Evolutionary conservation across 208 protist species (phyloP).

Genomic region (Tritrichomonas musculus): DNA sequence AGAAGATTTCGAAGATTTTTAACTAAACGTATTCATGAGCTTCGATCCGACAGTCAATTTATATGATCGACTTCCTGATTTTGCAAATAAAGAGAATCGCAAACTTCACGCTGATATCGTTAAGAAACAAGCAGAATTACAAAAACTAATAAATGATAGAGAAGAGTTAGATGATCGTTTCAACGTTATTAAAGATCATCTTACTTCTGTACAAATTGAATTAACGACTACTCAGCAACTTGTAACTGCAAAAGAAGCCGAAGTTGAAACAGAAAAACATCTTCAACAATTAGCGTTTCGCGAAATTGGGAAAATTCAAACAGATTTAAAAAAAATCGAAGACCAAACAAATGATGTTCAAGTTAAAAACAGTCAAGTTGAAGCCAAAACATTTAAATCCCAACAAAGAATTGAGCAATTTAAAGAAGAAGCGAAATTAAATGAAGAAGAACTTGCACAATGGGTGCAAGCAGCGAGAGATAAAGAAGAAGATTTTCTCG

Average conservation of each 20-base stretch:
- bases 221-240: slow-evolving; percentile 1
- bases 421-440: background rate
- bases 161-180: slow-evolving; percentile 9
- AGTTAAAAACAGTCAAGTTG: background rate
- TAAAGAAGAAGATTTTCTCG: slow-evolving; percentile 33
- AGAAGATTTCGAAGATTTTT: no score
- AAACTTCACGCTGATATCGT: background rate
- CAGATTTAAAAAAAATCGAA: background rate
- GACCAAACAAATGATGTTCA: background rate
- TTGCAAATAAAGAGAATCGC: slow-evolving; percentile 10
- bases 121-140: background rate
- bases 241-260: background rate
- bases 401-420: background rate
- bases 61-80: background rate
- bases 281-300: background rate
- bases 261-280: slow-evolving; percentile 27
- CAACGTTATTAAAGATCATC: background rate
- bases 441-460: slow-evolving; percentile 31
- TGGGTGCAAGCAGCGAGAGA: background rate
- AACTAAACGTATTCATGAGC: no score
- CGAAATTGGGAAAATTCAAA: background rate
- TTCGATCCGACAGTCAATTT: background rate
- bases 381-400: slow-evolving; percentile 26
- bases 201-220: background rate
- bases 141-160: background rate